A percentile compares a stretch with the other conserved stretches of the same genome.
phyloP scores from a whole-genome alignment of 306 rosid species.

The Morella rubra region DNA sequence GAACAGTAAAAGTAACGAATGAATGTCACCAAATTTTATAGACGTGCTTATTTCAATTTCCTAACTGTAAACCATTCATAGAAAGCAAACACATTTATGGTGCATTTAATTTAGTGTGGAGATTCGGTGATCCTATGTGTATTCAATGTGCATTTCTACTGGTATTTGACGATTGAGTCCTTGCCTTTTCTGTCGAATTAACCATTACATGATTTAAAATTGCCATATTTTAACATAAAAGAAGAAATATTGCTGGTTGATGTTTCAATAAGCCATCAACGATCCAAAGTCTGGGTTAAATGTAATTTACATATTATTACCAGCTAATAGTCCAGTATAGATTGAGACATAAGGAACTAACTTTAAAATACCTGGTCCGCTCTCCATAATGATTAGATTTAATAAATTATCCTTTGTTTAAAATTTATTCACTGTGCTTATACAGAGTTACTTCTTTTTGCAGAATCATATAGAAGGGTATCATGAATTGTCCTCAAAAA shows the following conservation, averaged over 20 bases:
- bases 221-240: background rate
- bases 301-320: too few relatives aligned
- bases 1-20: background rate
- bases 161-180: background rate
- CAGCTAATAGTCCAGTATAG: background rate
- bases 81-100: background rate
- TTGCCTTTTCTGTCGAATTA: background rate
- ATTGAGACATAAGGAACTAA: background rate
- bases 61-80: background rate
- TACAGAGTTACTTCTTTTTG: slow-evolving; percentile 1
- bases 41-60: background rate
- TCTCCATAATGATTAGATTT: background rate
- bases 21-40: background rate
- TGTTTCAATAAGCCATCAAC: background rate
- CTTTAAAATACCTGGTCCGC: slow-evolving; percentile 8
- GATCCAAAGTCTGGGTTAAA: too few relatives aligned
- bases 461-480: slow-evolving; percentile 67
- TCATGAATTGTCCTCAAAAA: slow-evolving; percentile 58
- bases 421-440: background rate
- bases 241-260: background rate
- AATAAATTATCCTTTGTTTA: background rate
- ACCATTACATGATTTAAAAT: background rate
- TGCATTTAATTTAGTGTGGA: background rate
- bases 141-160: background rate
- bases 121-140: background rate